Evolutionary conservation across 108 stramenopile species (phyloP).

Genomic region (Stephanodiscus minutulus): DNA sequence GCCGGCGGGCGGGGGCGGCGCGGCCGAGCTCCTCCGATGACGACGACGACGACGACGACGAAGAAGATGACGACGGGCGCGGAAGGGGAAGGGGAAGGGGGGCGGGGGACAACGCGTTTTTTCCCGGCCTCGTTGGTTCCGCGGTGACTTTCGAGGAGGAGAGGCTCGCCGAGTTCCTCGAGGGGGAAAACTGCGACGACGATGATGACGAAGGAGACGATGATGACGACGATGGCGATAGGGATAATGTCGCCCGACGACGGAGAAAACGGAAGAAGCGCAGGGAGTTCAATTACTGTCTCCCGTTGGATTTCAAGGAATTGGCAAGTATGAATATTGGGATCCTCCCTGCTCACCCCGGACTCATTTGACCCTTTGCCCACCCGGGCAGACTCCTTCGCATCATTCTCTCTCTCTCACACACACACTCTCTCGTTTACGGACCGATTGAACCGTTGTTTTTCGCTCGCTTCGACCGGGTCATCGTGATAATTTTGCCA

Average conservation of each 20-base stretch:
- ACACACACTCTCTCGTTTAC: too few species aligned
- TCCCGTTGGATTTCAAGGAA: slow-evolving; percentile 68
- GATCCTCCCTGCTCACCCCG: too few species aligned
- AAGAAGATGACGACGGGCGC: too few species aligned
- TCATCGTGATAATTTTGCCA: not conserved
- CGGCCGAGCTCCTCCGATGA: not conserved
- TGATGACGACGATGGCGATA: not conserved
- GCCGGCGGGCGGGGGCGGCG: too few species aligned
- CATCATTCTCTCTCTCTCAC: too few species aligned
- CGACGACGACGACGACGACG: not conserved
- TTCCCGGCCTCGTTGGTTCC: slow-evolving; percentile 28
- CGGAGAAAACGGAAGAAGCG: slow-evolving; percentile 11
- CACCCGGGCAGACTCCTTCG: not conserved
- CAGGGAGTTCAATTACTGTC: slow-evolving; percentile 49
- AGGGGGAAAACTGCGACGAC: not conserved
- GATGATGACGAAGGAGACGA: not conserved
- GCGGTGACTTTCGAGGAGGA: slow-evolving; percentile 21
- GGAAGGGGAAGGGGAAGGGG: not conserved
- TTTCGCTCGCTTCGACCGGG: not conserved
- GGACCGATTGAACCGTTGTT: not conserved
- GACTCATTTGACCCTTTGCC: not conserved
- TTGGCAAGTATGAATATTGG: slow-evolving; percentile 35
- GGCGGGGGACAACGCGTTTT: slow-evolving; percentile 25
- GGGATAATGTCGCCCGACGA: not conserved
- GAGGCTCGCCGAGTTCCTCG: slow-evolving; percentile 14